Conservation (phyloP, 139 green algal species). For the Raphidocelis subcapitata region DNA sequence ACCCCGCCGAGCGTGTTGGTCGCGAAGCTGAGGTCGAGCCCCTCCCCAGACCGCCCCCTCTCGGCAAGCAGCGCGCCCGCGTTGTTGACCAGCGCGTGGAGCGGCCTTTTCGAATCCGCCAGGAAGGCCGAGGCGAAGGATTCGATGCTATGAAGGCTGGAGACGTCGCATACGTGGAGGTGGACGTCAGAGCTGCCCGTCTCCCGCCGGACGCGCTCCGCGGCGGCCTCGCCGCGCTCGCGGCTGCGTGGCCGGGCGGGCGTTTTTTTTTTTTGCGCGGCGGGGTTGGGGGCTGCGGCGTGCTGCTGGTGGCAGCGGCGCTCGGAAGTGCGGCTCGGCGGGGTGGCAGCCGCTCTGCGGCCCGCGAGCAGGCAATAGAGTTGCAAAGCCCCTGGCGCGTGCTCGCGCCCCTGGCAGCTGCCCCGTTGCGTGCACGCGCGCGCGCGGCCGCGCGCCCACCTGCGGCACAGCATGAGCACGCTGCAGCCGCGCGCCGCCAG, state of each 20-base stretch:
- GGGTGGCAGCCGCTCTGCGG: not conserved
- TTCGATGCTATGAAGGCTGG: conserved; percentile 46
- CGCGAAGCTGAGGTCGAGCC: conserved; percentile 64
- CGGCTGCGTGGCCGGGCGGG: not conserved
- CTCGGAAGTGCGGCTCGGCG: not conserved
- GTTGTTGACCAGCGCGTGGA: conserved; percentile 78
- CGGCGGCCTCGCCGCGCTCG: not conserved
- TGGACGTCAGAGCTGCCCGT: not conserved
- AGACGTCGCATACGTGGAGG: conserved; percentile 58
- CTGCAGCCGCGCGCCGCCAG: conserved; percentile 46
- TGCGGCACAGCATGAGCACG: conserved; percentile 69
- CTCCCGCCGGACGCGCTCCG: too few species aligned
- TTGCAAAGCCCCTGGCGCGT: not conserved
- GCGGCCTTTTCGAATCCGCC: conserved; percentile 8
- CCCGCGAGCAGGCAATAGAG: not conserved
- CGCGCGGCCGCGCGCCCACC: conserved; percentile 39
- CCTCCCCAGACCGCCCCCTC: conserved; percentile 41
- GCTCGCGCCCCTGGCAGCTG: conserved; percentile 35
- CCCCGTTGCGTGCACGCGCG: conserved; percentile 55
- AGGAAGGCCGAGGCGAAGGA: conserved; percentile 43
- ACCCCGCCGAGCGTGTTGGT: conserved; percentile 63
- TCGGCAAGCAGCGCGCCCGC: conserved; percentile 54
- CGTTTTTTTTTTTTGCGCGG: too few species aligned
- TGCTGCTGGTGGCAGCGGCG: too few species aligned
- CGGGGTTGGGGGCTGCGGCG: too few species aligned